These are phyloP conservation scores for Apiospora sp. DNA, from an alignment of 2,329 filamentous ascomycete genomes.

Conservation along the genomic window DNA sequence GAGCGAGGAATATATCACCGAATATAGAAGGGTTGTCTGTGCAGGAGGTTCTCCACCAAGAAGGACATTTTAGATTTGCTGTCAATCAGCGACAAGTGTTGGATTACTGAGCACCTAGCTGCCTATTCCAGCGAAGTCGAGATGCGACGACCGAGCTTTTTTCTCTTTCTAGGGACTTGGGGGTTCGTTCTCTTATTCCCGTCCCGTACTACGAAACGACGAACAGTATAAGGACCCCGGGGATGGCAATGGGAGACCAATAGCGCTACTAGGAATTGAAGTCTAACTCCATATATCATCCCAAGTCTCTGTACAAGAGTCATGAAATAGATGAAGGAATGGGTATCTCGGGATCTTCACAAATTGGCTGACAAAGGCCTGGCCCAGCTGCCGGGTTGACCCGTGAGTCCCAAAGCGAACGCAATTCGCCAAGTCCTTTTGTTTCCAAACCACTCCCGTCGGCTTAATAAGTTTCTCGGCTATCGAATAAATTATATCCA, in stretches of 20 bases:
- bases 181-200: background rate
- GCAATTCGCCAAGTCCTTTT: background rate
- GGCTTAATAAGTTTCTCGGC: background rate
- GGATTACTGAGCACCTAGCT: background rate
- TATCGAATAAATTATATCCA: background rate
- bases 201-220: background rate
- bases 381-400: background rate
- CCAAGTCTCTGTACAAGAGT: background rate
- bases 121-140: background rate
- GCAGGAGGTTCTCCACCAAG: background rate
- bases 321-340: background rate
- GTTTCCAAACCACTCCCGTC: background rate
- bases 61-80: background rate
- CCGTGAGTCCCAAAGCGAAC: background rate
- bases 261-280: too few relatives aligned
- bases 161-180: too few relatives aligned
- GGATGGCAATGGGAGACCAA: too few relatives aligned
- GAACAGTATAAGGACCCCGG: background rate
- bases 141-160: background rate
- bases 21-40: background rate
- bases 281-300: too few relatives aligned
- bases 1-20: constrained; percentile 16
- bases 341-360: background rate
- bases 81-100: background rate
- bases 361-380: background rate